Evolutionary conservation across 2,329 filamentous ascomycete genomes (phyloP), one percentile per base, ranked within the genome.

Genomic region (Phaeosphaeriaceae sp.): DNA sequence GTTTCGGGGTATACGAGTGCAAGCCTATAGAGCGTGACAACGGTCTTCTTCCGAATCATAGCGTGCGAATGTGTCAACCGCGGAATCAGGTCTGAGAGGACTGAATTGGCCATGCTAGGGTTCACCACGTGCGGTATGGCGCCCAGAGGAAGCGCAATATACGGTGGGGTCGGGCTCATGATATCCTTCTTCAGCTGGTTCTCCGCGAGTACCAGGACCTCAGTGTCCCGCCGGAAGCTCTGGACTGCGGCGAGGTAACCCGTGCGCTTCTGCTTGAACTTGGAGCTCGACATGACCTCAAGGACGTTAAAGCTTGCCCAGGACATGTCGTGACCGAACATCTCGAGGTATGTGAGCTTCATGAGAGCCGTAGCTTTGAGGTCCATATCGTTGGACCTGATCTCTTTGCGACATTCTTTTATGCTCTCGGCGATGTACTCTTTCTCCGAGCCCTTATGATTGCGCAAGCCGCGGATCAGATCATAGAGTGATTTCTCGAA

Each of bases 401-500:
- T 92, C 79, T 99, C 95, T 73, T 89, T 85, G 70, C 93, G 92
- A 79, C 95, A 99, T 91, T 99, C 95, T 83, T 93, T 93, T 75
- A 98, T 82, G 73, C 90, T 93, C 78, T 92, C 90, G 75, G 96
- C 91, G 59, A 99, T 96, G 79, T 98, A 99, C 76, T 96, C 92
- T 77, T 90, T 91, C 81, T 99, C 95, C 74, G 89, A 91, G 70
- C 94, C 94, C 79, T 97, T 97, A 82, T 98, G 93, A 77, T 94
- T 95, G 67, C 95, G 90, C 75, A 99, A 84, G 72, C 95, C 95
- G 80, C 93, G 88, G 72, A 99, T 99, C 84, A 99, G 93, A 87
- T 98, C 94, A 80, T 97, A 97, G 20, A 99, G 87, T 44, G 95
- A 97, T 81, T 99, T 99, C 80, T 99, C 95, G 82, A 99, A 99